Percentiles rank a stretch among this genome's conserved stretches.
Evolutionary conservation across 176 grass and related monocot species (phyloP).

Genomic region (Rhynchospora pubera): DNA sequence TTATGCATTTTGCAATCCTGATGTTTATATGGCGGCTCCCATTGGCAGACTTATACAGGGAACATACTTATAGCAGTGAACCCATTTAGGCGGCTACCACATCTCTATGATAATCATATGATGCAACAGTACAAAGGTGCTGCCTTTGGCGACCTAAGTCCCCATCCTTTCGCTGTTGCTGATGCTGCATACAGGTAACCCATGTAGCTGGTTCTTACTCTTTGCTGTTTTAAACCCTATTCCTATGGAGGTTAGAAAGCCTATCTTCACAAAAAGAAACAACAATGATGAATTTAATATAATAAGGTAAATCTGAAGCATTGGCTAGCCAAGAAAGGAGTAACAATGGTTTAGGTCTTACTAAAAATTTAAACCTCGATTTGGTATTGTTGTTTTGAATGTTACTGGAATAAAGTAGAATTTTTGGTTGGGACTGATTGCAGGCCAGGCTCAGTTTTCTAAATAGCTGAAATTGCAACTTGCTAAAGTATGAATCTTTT

Average conservation of each 20-base stretch:
- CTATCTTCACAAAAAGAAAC: neutral
- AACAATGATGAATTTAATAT: neutral
- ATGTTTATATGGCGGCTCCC: slow-evolving; percentile 13
- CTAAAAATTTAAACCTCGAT: neutral
- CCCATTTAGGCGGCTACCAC: slow-evolving; percentile 88
- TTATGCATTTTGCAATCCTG: slow-evolving; percentile 16
- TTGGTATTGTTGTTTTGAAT: neutral
- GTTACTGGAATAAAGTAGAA: neutral
- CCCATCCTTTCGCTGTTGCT: slow-evolving; percentile 94
- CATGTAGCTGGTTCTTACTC: neutral
- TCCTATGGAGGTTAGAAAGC: neutral
- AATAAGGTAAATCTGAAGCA: neutral
- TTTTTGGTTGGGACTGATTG: neutral
- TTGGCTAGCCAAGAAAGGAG: neutral
- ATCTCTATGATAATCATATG: slow-evolving; percentile 93
- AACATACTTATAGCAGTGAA: slow-evolving; percentile 97
- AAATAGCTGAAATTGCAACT: neutral
- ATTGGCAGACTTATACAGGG: slow-evolving; percentile 78
- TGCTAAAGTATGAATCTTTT: neutral
- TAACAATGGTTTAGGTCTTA: neutral
- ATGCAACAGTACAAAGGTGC: slow-evolving; percentile 94
- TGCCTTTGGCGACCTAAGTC: slow-evolving; percentile 75
- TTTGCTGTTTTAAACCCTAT: neutral
- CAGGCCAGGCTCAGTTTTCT: neutral
- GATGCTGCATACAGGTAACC: slow-evolving; percentile 83